These are phyloP conservation scores for Erysimum cheiranthoides DNA, from an alignment of 345 rosid species.

Conservation along the genomic window DNA sequence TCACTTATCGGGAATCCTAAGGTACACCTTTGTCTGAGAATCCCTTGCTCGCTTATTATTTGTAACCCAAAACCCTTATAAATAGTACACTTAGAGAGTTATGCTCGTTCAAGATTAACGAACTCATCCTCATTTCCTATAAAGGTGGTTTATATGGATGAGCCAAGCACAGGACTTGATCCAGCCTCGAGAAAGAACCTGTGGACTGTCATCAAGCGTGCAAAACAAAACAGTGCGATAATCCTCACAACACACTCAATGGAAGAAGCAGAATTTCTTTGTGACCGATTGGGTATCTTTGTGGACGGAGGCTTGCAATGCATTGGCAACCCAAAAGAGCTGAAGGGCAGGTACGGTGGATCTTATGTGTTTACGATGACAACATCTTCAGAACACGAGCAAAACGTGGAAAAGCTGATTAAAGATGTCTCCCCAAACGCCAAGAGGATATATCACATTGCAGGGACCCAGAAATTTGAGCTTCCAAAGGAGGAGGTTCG, in stretches of 20 bases:
- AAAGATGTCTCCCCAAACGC: constrained; percentile 68
- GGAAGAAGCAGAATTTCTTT: constrained; percentile 97
- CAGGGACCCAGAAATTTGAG: constrained; percentile 98
- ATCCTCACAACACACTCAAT: constrained; percentile 95
- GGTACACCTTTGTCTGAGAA: constrained; percentile 47
- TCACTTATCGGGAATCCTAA: constrained; percentile 94
- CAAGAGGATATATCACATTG: constrained; percentile 73
- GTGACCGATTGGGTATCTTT: constrained; percentile 89
- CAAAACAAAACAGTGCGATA: constrained; percentile 79
- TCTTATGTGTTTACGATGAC: constrained; percentile 88
- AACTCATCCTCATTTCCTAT: neutral
- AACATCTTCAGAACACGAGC: constrained; percentile 63
- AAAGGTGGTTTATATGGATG: constrained; percentile 99
- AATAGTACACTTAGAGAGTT: neutral
- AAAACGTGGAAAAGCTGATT: constrained; percentile 70
- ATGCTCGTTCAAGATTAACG: neutral
- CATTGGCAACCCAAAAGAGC: constrained; percentile 92
- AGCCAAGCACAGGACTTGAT: constrained; percentile 97
- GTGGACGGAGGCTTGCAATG: constrained; percentile 91
- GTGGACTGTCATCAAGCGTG: constrained; percentile 89
- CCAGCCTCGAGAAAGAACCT: constrained; percentile 92
- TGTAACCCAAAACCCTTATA: neutral
- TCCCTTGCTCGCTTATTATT: neutral
- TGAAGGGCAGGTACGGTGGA: constrained; percentile 89
- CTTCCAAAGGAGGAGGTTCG: constrained; percentile 79